These are phyloP conservation scores for Pterocarpus santalinus DNA, from an alignment of 306 rosid genomes.

Conservation along the genomic window DNA sequence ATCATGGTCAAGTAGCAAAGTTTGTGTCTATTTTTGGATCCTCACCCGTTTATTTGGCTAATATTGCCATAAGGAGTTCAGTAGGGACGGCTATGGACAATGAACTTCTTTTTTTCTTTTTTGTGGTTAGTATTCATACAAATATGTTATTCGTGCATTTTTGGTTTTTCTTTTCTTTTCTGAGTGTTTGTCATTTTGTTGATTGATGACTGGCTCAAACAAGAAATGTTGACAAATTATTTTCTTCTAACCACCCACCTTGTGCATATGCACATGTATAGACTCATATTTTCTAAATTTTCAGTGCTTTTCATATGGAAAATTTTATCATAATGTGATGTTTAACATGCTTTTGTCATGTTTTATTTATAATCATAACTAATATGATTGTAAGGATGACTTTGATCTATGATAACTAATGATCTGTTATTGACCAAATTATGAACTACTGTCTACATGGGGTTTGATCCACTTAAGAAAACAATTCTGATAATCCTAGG, in stretches of 20 bases:
- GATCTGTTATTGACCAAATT: conserved; percentile 26
- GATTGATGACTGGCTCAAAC: conserved; percentile 36
- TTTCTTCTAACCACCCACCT: conserved; percentile 27
- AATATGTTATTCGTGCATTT: conserved; percentile 17
- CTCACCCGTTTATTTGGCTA: conserved; percentile 5
- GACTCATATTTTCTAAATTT: conserved; percentile 27
- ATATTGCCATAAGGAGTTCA: conserved; percentile 22
- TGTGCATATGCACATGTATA: neutral
- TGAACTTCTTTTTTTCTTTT: neutral
- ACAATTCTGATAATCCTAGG: conserved; percentile 39
- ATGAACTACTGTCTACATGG: conserved; percentile 24
- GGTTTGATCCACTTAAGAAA: conserved; percentile 34
- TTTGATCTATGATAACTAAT: conserved; percentile 24
- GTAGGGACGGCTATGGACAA: conserved; percentile 15
- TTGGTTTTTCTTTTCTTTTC: conserved; percentile 32
- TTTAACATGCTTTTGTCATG: conserved; percentile 12
- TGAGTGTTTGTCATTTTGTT: conserved; percentile 2
- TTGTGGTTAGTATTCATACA: too few species aligned
- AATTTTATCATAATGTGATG: conserved; percentile 5
- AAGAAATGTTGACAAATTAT: conserved; percentile 12
- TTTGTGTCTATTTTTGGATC: conserved; percentile 18
- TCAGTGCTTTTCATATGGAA: conserved; percentile 16
- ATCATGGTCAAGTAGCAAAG: conserved; percentile 6
- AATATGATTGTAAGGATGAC: conserved; percentile 21
- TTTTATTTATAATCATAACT: neutral